Percentiles rank a stretch among this genome's conserved stretches.
phyloP scores from a whole-genome alignment of 306 rosid species.

The Biancaea sappan region DNA sequence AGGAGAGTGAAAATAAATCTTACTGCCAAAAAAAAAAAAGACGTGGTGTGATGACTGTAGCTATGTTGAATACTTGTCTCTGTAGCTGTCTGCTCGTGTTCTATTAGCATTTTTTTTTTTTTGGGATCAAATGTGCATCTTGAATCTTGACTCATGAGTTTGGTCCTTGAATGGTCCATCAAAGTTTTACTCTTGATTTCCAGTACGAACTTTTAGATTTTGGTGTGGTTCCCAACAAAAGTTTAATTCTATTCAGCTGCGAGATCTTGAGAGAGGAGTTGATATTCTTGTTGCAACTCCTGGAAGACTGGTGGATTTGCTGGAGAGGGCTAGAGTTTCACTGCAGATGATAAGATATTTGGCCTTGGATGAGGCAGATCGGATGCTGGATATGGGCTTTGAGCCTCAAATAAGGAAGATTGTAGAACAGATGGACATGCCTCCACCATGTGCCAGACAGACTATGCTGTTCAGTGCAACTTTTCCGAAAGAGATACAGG shows the following conservation, averaged over 20 bases:
- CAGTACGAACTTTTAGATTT: background rate
- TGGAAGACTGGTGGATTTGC: conserved; percentile 90
- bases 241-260: conserved; percentile 53
- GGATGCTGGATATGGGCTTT: conserved; percentile 57
- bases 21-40: background rate
- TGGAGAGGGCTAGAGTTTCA: conserved; percentile 88
- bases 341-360: conserved; percentile 59
- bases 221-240: conserved; percentile 26
- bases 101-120: no score
- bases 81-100: conserved; percentile 10
- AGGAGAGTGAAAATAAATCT: background rate
- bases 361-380: conserved; percentile 53
- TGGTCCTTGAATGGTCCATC: background rate
- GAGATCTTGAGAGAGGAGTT: conserved; percentile 91
- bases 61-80: background rate
- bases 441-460: conserved; percentile 77
- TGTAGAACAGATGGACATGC: conserved; percentile 84
- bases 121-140: no score
- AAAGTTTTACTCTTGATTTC: conserved; percentile 11
- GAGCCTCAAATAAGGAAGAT: conserved; percentile 52
- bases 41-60: background rate
- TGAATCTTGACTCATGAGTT: background rate
- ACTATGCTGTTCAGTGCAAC: conserved; percentile 93
- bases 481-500: conserved; percentile 92
- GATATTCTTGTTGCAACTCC: conserved; percentile 98